Evolutionary conservation across 176 grass and related monocot genomes (phyloP).

Genomic region (Poa annua): DNA sequence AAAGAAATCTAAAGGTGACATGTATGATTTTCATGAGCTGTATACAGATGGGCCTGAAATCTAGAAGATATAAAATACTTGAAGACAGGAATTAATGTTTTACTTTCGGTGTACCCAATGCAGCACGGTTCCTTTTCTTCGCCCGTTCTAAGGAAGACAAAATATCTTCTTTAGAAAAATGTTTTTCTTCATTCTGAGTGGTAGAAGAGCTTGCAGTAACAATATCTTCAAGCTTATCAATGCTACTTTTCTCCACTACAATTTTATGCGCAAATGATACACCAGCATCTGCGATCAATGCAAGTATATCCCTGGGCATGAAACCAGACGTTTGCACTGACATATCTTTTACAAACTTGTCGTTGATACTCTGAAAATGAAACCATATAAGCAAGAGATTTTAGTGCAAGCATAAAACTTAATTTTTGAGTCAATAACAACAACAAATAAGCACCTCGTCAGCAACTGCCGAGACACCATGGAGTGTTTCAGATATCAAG

Average conservation of each 20-base stretch:
- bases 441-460: constrained; percentile 61
- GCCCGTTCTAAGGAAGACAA: constrained; percentile 71
- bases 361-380: constrained; percentile 66
- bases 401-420: constrained; percentile 8
- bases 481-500: constrained; percentile 79
- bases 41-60: constrained; percentile 29
- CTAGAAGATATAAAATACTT: constrained; percentile 20
- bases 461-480: constrained; percentile 38
- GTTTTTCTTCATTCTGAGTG: constrained; percentile 49
- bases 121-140: constrained; percentile 94
- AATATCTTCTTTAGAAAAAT: constrained; percentile 71
- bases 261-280: constrained; percentile 68
- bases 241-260: constrained; percentile 39
- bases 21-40: not conserved
- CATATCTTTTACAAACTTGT: constrained; percentile 80
- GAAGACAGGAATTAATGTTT: constrained; percentile 19
- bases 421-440: constrained; percentile 7
- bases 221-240: constrained; percentile 38
- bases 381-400: constrained; percentile 25
- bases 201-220: constrained; percentile 41
- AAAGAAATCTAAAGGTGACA: constrained; percentile 32
- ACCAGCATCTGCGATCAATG: constrained; percentile 76
- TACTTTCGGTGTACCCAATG: constrained; percentile 93
- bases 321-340: constrained; percentile 83
- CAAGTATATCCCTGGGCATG: constrained; percentile 86